Percentiles rank a stretch among this genome's conserved stretches.
Evolutionary conservation across 2,329 filamentous ascomycete genomes (phyloP).

Genomic region (Fusarium staphyleae): DNA sequence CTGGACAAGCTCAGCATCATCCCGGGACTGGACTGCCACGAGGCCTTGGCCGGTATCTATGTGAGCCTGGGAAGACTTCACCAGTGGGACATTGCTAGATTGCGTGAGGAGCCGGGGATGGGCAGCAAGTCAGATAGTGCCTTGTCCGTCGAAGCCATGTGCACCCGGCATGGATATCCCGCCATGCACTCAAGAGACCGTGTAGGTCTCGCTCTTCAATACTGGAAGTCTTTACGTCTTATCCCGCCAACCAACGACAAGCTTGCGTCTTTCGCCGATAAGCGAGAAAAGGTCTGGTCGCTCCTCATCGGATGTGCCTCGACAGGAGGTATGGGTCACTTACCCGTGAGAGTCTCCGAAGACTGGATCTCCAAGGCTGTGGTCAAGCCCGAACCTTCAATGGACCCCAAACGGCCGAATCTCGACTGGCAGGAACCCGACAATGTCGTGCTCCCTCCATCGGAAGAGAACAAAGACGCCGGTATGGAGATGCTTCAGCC

Average conservation of each 20-base stretch:
- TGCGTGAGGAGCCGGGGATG: slow-evolving; percentile 58
- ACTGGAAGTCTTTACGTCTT: slow-evolving; percentile 73
- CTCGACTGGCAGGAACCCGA: slow-evolving; percentile 78
- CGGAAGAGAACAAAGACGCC: slow-evolving; percentile 56
- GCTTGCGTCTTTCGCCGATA: slow-evolving; percentile 48
- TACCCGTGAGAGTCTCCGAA: slow-evolving; percentile 73
- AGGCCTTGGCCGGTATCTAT: slow-evolving; percentile 77
- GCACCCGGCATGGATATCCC: slow-evolving; percentile 73
- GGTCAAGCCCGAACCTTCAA: slow-evolving; percentile 61
- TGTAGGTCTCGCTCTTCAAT: slow-evolving; percentile 76
- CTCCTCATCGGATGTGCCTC: slow-evolving; percentile 71
- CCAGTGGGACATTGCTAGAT: slow-evolving; percentile 69
- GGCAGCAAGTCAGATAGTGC: slow-evolving; percentile 56
- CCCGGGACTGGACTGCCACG: slow-evolving; percentile 76
- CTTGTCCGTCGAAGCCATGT: slow-evolving; percentile 67
- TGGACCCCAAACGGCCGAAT: slow-evolving; percentile 52
- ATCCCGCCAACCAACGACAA: slow-evolving; percentile 49
- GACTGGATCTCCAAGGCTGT: slow-evolving; percentile 75
- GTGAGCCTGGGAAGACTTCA: slow-evolving; percentile 74
- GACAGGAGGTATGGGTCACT: slow-evolving; percentile 54
- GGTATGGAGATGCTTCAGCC: slow-evolving; percentile 61
- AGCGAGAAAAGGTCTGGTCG: slow-evolving; percentile 65
- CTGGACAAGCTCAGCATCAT: slow-evolving; percentile 76
- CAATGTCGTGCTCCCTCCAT: slow-evolving; percentile 63
- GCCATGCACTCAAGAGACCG: slow-evolving; percentile 72